Conservation (phyloP, 768 basidiomycete genomes). For the Termitomyces sp. region DNA sequence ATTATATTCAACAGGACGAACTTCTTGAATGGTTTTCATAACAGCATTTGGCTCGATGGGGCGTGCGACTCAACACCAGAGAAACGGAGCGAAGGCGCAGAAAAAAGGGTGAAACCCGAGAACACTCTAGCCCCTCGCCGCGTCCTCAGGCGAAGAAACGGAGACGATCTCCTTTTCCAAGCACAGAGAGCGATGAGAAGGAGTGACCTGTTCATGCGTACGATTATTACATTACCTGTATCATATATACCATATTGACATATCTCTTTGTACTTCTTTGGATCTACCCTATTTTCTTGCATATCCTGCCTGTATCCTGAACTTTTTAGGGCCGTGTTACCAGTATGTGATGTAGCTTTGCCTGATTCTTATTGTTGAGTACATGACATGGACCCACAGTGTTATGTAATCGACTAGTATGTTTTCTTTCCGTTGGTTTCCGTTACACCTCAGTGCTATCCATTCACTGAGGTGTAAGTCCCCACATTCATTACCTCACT, state of each 20-base stretch:
- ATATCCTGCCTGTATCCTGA: background rate
- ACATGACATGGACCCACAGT: too few species aligned
- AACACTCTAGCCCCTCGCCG: background rate
- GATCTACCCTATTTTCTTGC: background rate
- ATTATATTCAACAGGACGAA: background rate
- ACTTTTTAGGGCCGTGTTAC: background rate
- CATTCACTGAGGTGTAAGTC: too few species aligned
- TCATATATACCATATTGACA: background rate
- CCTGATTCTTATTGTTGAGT: too few species aligned
- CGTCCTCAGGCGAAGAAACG: background rate
- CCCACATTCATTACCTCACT: too few species aligned
- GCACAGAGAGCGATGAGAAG: background rate
- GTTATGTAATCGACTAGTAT: too few species aligned
- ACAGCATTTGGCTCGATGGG: conserved; percentile 49
- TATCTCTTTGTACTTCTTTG: background rate
- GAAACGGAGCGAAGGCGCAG: conserved; percentile 51
- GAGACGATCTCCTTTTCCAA: background rate
- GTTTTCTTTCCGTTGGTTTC: too few species aligned
- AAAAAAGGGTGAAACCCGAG: conserved; percentile 23
- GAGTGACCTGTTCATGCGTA: background rate
- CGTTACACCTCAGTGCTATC: too few species aligned
- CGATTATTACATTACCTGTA: background rate
- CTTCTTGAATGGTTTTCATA: background rate
- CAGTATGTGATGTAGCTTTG: too few species aligned
- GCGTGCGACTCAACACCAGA: conserved; percentile 53